Conservation (phyloP, 148 eudicot genomes). For the Amaranthus palmeri region DNA sequence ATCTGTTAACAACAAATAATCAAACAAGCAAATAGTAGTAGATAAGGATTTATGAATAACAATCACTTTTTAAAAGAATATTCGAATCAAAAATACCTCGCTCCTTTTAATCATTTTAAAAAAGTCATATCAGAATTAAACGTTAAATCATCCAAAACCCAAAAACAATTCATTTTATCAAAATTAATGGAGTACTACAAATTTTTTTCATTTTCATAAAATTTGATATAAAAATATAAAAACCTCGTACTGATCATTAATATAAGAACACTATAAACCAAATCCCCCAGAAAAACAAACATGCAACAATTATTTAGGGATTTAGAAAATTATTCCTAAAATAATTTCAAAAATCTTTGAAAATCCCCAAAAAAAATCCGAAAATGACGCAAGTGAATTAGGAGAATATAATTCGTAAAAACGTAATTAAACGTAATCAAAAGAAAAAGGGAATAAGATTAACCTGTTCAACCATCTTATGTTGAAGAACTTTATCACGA, state of each 20-base stretch:
- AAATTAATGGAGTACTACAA: too few species aligned
- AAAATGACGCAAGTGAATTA: too few species aligned
- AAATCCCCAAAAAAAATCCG: too few species aligned
- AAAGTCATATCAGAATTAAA: background rate
- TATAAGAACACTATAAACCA: too few species aligned
- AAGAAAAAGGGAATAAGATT: background rate
- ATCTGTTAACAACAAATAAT: constrained; percentile 36
- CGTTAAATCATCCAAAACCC: background rate
- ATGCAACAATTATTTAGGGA: too few species aligned
- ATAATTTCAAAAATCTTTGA: too few species aligned
- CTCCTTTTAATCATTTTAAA: background rate
- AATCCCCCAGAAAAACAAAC: too few species aligned
- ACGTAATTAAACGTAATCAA: background rate
- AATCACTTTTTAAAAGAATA: background rate
- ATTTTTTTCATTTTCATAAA: too few species aligned
- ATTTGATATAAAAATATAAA: too few species aligned
- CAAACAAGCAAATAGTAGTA: background rate
- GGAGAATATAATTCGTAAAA: too few species aligned
- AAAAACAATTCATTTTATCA: background rate
- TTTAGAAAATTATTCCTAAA: too few species aligned
- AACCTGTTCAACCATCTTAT: constrained; percentile 85
- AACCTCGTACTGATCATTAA: too few species aligned
- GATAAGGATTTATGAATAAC: background rate
- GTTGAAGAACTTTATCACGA: constrained; percentile 64
- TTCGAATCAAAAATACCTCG: background rate